Conservation (phyloP, 2,329 filamentous ascomycete species). For the Botrytis paeoniae region DNA sequence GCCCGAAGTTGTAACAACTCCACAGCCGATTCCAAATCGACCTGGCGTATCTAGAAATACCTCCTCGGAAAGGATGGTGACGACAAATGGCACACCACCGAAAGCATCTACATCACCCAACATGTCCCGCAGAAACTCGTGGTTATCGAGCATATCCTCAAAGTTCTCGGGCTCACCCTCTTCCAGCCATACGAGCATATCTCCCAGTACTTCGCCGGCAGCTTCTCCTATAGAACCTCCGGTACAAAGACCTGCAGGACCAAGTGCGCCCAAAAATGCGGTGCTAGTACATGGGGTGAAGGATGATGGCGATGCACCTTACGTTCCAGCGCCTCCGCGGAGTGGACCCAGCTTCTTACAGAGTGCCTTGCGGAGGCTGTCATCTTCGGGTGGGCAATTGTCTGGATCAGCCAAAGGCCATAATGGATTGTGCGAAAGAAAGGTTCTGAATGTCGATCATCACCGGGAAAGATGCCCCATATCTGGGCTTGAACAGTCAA, state of each 20-base stretch:
- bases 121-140: slow-evolving; percentile 62
- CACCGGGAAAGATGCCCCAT: slow-evolving; percentile 77
- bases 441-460: slow-evolving; percentile 79
- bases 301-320: slow-evolving; percentile 61
- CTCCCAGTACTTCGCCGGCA: slow-evolving; percentile 26
- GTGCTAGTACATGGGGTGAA: slow-evolving; percentile 56
- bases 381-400: slow-evolving; percentile 51
- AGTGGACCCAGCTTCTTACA: slow-evolving; percentile 71
- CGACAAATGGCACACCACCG: slow-evolving; percentile 29
- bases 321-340: slow-evolving; percentile 72
- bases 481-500: slow-evolving; percentile 73
- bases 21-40: slow-evolving; percentile 22
- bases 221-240: slow-evolving; percentile 37
- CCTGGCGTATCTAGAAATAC: slow-evolving; percentile 30
- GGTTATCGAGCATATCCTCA: slow-evolving; percentile 90
- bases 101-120: slow-evolving; percentile 30
- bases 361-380: slow-evolving; percentile 76
- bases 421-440: slow-evolving; percentile 75
- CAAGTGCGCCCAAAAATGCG: slow-evolving; percentile 52
- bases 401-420: slow-evolving; percentile 46
- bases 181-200: slow-evolving; percentile 33
- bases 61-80: slow-evolving; percentile 32
- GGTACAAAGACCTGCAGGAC: slow-evolving; percentile 33
- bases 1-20: not conserved
- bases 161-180: slow-evolving; percentile 65